These are phyloP conservation scores for Cordia subcordata DNA, from an alignment of 257 asterid species.

Conservation along the genomic window DNA sequence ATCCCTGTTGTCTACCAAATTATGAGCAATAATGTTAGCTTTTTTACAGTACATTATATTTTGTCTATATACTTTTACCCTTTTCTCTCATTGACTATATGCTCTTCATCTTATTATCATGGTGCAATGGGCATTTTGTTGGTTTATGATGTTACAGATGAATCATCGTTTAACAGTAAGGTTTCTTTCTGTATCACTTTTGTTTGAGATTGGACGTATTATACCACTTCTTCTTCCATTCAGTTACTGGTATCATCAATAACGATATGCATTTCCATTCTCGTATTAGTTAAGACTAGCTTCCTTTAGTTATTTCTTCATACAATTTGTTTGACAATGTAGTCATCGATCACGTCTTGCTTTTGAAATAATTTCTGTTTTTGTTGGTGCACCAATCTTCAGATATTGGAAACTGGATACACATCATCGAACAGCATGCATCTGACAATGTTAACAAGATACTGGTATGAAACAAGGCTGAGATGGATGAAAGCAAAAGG, in stretches of 20 bases:
- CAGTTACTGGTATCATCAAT: no score
- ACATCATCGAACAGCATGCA: slow-evolving; percentile 47
- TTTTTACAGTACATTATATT: background rate
- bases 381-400: no score
- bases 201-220: background rate
- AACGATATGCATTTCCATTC: no score
- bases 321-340: no score
- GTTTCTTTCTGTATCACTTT: slow-evolving; percentile 6
- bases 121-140: slow-evolving; percentile 50
- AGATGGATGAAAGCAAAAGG: slow-evolving; percentile 51
- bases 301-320: no score
- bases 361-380: no score
- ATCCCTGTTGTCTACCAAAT: background rate
- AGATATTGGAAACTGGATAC: slow-evolving; percentile 47
- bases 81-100: background rate
- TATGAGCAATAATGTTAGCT: background rate
- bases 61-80: background rate
- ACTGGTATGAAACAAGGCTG: slow-evolving; percentile 47
- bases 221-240: background rate
- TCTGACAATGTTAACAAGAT: slow-evolving; percentile 47
- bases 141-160: slow-evolving; percentile 48
- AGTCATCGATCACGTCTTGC: no score
- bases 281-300: no score
- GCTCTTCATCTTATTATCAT: slow-evolving; percentile 37
- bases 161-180: slow-evolving; percentile 47